These are phyloP conservation scores for Tetraselmis striata DNA, from an alignment of 139 green algal genomes.

Conservation along the genomic window DNA sequence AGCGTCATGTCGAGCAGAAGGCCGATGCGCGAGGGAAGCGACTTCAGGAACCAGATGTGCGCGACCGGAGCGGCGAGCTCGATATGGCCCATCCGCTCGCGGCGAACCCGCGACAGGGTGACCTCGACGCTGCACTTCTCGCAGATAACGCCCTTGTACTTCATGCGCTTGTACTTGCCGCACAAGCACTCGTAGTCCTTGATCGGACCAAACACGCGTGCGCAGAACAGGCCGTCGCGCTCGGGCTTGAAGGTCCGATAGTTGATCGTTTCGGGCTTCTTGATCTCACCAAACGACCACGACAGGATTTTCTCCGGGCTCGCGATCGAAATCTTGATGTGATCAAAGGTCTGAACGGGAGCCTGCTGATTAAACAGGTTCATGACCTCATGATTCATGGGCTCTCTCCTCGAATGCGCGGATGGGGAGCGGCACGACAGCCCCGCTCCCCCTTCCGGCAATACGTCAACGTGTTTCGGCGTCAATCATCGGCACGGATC, in stretches of 20 bases:
- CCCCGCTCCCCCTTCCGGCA: too few relatives aligned
- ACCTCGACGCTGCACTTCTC: slow-evolving; percentile 43
- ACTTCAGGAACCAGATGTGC: slow-evolving; percentile 58
- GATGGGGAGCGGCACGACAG: too few relatives aligned
- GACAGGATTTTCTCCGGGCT: slow-evolving; percentile 42
- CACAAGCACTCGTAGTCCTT: slow-evolving; percentile 46
- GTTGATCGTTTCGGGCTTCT: slow-evolving; percentile 47
- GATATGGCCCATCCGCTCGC: slow-evolving; percentile 61
- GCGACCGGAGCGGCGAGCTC: slow-evolving; percentile 46
- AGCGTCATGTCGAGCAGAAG: slow-evolving; percentile 35
- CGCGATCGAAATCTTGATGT: slow-evolving; percentile 30
- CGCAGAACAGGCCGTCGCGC: slow-evolving; percentile 52
- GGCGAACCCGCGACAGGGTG: slow-evolving; percentile 39
- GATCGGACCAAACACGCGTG: slow-evolving; percentile 54
- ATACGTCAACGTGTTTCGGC: too few relatives aligned
- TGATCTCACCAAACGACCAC: slow-evolving; percentile 45
- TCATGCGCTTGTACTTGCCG: slow-evolving; percentile 36
- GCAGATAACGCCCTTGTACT: slow-evolving; percentile 35
- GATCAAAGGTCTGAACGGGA: neutral
- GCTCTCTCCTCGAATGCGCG: neutral
- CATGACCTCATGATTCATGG: slow-evolving; percentile 2
- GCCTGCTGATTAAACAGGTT: neutral
- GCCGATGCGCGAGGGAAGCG: slow-evolving; percentile 37
- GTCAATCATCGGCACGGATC: too few relatives aligned
- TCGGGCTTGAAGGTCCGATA: slow-evolving; percentile 57